A percentile compares a stretch with the other conserved stretches of the same genome.
phyloP scores from a whole-genome alignment of 805 yeast genomes.

The Saturnispora besseyi region DNA sequence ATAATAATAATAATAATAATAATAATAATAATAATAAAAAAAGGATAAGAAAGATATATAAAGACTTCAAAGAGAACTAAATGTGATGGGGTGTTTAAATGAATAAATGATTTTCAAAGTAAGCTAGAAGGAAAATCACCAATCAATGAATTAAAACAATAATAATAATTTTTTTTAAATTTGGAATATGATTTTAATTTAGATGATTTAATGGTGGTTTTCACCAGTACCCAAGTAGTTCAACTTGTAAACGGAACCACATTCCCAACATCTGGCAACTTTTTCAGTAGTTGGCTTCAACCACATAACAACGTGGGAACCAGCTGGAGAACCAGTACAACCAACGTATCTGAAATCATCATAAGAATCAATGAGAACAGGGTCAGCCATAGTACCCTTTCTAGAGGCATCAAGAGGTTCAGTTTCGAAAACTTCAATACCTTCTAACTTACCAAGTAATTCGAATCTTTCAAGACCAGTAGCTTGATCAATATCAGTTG shows the following conservation, averaged over 20 bases:
- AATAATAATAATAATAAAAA: not conserved
- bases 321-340: slow-evolving; percentile 94
- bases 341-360: slow-evolving; percentile 93
- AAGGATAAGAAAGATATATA: slow-evolving; percentile 5
- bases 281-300: slow-evolving; percentile 75
- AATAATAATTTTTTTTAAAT: slow-evolving; percentile 2
- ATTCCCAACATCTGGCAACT: slow-evolving; percentile 96
- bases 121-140: not conserved
- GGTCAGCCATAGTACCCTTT: slow-evolving; percentile 83
- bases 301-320: slow-evolving; percentile 88
- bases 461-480: slow-evolving; percentile 98
- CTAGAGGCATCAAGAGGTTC: slow-evolving; percentile 84
- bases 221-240: slow-evolving; percentile 77
- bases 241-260: slow-evolving; percentile 89
- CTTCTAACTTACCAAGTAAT: slow-evolving; percentile 87
- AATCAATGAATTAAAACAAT: not conserved
- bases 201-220: slow-evolving; percentile 41
- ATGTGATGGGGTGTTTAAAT: not conserved
- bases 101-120: not conserved
- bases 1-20: not conserved
- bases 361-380: slow-evolving; percentile 81
- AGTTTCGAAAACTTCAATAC: slow-evolving; percentile 87
- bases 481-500: slow-evolving; percentile 92
- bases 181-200: not conserved
- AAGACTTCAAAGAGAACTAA: slow-evolving; percentile 4